phyloP scores from a whole-genome alignment of 139 green algal genomes.

The Coccomyxa sp. region DNA sequence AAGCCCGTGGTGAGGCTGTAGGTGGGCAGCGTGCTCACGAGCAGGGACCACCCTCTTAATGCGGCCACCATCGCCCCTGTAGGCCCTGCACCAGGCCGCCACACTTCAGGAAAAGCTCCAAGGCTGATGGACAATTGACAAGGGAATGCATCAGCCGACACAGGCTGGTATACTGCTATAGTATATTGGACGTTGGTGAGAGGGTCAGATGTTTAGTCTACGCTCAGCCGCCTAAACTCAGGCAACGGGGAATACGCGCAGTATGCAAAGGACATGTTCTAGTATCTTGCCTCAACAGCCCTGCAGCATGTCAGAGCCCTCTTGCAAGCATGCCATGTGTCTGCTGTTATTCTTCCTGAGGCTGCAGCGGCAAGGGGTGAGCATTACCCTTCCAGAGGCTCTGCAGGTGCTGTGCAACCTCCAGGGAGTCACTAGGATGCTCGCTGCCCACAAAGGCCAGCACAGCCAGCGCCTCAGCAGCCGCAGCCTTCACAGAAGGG shows the following conservation, averaged over 20 bases:
- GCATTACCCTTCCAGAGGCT: neutral
- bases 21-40: constrained; percentile 52
- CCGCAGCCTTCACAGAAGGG: constrained; percentile 17
- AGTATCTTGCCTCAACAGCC: neutral
- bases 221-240: neutral
- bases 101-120: neutral
- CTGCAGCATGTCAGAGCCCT: neutral
- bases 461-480: constrained; percentile 48
- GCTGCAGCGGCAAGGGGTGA: neutral
- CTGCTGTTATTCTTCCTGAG: neutral
- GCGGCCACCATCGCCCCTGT: constrained; percentile 25
- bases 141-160: neutral
- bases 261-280: neutral
- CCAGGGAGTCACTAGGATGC: constrained; percentile 33
- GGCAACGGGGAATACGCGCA: neutral
- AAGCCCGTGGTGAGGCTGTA: constrained; percentile 8
- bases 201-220: neutral
- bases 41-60: constrained; percentile 57
- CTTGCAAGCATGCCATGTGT: neutral
- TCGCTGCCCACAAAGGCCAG: constrained; percentile 49
- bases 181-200: neutral
- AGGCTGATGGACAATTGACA: neutral
- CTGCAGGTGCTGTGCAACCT: constrained; percentile 39
- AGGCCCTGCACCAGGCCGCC: neutral
- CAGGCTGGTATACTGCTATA: neutral